Evolutionary conservation across 2,329 filamentous ascomycete species (phyloP).

Genomic region (Ceratocystis cacaofunesta): DNA sequence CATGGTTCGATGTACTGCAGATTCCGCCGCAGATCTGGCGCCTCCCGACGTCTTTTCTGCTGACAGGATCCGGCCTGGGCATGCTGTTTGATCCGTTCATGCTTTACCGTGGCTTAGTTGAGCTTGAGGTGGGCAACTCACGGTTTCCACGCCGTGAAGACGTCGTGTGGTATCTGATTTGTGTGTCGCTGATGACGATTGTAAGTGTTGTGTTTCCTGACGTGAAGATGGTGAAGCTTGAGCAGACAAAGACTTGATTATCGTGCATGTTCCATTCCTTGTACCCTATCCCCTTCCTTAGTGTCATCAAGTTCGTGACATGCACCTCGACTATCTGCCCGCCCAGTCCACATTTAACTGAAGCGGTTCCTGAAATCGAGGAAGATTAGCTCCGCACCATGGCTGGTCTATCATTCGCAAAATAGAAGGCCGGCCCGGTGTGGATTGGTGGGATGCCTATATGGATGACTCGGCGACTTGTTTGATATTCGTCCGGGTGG

Average conservation of each 20-base stretch:
- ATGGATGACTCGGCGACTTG: constrained; percentile 51
- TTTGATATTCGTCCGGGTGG: constrained; percentile 43
- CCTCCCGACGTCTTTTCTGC: constrained; percentile 28
- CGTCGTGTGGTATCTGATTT: constrained; percentile 65
- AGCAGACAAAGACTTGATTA: constrained; percentile 9
- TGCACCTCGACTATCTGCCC: constrained; percentile 58
- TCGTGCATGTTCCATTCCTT: constrained; percentile 11
- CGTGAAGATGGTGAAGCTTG: constrained; percentile 5
- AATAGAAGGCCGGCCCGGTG: constrained; percentile 47
- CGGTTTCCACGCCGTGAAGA: constrained; percentile 65
- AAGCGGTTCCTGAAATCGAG: constrained; percentile 74
- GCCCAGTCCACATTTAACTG: constrained; percentile 59
- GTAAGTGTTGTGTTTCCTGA: constrained; percentile 44
- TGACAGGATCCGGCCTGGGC: constrained; percentile 27
- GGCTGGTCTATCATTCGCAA: constrained; percentile 50
- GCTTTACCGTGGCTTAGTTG: constrained; percentile 60
- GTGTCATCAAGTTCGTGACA: constrained; percentile 10
- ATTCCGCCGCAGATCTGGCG: constrained; percentile 33
- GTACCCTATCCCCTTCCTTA: not conserved
- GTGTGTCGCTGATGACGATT: constrained; percentile 55
- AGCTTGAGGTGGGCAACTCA: constrained; percentile 55
- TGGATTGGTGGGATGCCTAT: constrained; percentile 62
- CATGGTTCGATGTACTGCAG: constrained; percentile 36
- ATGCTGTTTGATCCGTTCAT: constrained; percentile 62
- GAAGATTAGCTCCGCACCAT: constrained; percentile 60